Evolutionary conservation across 2,329 filamentous ascomycete species (phyloP).

Genomic region (Tolypocladium amazonense): DNA sequence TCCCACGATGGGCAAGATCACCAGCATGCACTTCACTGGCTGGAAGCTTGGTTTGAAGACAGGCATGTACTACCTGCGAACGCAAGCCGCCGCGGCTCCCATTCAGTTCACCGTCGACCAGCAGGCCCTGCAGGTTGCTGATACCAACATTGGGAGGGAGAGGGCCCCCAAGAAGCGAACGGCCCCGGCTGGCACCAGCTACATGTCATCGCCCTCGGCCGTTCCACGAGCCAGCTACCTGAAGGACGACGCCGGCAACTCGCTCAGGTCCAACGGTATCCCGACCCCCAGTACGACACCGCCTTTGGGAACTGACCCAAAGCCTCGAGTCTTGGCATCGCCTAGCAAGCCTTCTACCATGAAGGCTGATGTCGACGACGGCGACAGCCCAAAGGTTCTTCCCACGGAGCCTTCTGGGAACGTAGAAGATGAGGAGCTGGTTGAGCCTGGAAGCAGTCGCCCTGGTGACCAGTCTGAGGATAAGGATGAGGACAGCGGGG

Average conservation of each 20-base stretch:
- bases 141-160: conserved; percentile 64
- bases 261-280: conserved; percentile 43
- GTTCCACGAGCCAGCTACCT: conserved; percentile 59
- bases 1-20: conserved; percentile 99
- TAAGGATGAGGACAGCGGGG: conserved; percentile 56
- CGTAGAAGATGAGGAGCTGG: conserved; percentile 54
- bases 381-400: conserved; percentile 68
- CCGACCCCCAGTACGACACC: conserved; percentile 61
- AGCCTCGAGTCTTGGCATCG: conserved; percentile 36
- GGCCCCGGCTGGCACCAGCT: conserved; percentile 41
- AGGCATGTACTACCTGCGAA: conserved; percentile 99
- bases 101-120: conserved; percentile 99
- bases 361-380: conserved; percentile 68
- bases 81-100: conserved; percentile 89
- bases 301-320: conserved; percentile 33
- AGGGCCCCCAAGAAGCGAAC: conserved; percentile 59
- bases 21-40: conserved; percentile 97
- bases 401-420: conserved; percentile 58
- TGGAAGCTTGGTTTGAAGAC: conserved; percentile 99
- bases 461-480: conserved; percentile 56
- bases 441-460: conserved; percentile 41
- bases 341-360: conserved; percentile 56
- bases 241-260: conserved; percentile 38
- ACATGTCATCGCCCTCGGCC: conserved; percentile 47
- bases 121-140: conserved; percentile 78